phyloP scores from a whole-genome alignment of 345 rosid species.

The Bruguiera sexangula region DNA sequence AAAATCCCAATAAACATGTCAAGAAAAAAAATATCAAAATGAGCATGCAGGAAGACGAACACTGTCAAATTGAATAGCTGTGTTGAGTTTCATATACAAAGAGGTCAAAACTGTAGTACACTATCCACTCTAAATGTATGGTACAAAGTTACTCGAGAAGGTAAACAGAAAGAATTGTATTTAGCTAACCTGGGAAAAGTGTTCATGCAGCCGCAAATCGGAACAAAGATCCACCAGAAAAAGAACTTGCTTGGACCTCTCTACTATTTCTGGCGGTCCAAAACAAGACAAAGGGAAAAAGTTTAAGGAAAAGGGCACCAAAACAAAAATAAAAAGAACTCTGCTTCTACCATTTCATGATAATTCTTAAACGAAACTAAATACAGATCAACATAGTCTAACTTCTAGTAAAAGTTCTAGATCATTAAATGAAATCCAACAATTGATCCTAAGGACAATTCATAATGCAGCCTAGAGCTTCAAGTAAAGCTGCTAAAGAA shows the following conservation, averaged over 20 bases:
- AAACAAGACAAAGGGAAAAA: background rate
- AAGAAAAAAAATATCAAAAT: too few species aligned
- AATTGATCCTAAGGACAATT: too few species aligned
- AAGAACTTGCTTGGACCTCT: constrained; percentile 25
- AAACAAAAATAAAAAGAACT: background rate
- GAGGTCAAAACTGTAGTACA: constrained; percentile 20
- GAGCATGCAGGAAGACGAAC: background rate
- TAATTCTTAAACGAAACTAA: too few species aligned
- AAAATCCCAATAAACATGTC: background rate
- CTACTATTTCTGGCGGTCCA: constrained; percentile 30
- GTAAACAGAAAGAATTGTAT: constrained; percentile 19
- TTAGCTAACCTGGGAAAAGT: constrained; percentile 45
- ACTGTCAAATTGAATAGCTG: constrained; percentile 9
- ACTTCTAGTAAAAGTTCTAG: too few species aligned
- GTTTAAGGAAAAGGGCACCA: background rate
- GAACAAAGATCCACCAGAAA: constrained; percentile 26
- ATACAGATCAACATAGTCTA: too few species aligned
- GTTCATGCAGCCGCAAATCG: constrained; percentile 15
- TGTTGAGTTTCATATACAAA: constrained; percentile 9
- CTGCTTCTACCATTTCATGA: too few species aligned
- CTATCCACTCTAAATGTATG: constrained; percentile 15
- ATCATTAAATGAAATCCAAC: too few species aligned
- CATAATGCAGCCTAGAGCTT: too few species aligned
- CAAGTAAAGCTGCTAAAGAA: too few species aligned
- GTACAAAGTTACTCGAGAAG: constrained; percentile 6